These are phyloP conservation scores for Protomyces arabidopsidicola DNA, from an alignment of 1,139 yeast species.

Conservation along the genomic window DNA sequence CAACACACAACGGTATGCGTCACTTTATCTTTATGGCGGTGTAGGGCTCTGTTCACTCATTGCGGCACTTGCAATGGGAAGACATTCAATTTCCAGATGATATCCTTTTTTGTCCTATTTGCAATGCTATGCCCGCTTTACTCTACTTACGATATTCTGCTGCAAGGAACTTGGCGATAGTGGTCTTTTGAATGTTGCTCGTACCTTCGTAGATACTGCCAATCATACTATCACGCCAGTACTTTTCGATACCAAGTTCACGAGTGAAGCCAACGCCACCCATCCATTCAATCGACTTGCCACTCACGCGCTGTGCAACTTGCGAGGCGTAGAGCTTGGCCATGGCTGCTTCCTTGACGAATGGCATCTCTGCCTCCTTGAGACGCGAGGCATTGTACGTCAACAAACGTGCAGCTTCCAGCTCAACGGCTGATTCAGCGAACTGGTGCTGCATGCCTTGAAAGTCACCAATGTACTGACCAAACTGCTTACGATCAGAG, in stretches of 20 bases:
- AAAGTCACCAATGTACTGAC: slow-evolving; percentile 45
- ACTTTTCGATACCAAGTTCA: slow-evolving; percentile 45
- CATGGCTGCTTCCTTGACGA: slow-evolving; percentile 47
- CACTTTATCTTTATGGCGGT: background rate
- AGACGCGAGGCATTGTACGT: slow-evolving; percentile 47
- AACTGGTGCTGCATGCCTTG: slow-evolving; percentile 49
- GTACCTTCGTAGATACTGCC: slow-evolving; percentile 49
- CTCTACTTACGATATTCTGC: background rate
- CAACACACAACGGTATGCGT: background rate
- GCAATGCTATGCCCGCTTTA: background rate
- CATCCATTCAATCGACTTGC: slow-evolving; percentile 48
- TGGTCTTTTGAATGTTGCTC: slow-evolving; percentile 45
- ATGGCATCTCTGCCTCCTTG: slow-evolving; percentile 40
- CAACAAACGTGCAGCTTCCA: slow-evolving; percentile 46
- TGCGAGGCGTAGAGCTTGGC: slow-evolving; percentile 46
- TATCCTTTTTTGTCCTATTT: background rate
- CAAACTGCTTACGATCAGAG: slow-evolving; percentile 47
- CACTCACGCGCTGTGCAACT: slow-evolving; percentile 44
- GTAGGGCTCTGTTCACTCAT: background rate
- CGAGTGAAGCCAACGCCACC: slow-evolving; percentile 49
- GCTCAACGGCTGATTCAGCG: slow-evolving; percentile 46
- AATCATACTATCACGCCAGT: slow-evolving; percentile 46
- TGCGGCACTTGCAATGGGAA: background rate
- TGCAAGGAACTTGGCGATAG: slow-evolving; percentile 41
- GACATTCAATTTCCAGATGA: background rate